Conservation (phyloP, 1,139 yeast genomes). For the Taphrina wiesneri region DNA sequence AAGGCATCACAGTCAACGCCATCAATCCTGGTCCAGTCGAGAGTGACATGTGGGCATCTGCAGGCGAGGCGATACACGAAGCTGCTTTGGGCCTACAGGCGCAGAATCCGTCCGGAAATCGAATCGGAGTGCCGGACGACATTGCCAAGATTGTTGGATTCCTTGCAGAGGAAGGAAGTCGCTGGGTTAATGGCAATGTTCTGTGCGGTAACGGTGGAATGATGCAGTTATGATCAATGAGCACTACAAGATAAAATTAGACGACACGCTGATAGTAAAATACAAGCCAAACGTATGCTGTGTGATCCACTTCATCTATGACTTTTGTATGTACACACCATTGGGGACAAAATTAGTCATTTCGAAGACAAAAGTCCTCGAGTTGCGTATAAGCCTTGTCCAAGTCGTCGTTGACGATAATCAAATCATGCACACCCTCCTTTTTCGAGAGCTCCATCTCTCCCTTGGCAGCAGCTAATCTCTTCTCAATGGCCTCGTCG, state of each 20-base stretch:
- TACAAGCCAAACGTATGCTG: no score
- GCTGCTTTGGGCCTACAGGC: not conserved
- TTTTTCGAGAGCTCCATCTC: conserved; percentile 86
- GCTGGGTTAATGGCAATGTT: conserved; percentile 29
- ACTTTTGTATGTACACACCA: not conserved
- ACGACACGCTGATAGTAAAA: no score
- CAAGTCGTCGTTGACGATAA: conserved; percentile 86
- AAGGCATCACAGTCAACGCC: conserved; percentile 27
- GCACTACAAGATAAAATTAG: no score
- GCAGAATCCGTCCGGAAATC: conserved; percentile 18
- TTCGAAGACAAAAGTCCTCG: conserved; percentile 64
- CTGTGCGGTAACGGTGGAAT: conserved; percentile 29
- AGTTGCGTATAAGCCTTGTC: conserved; percentile 83
- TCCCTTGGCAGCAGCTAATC: conserved; percentile 80
- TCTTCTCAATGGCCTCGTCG: conserved; percentile 73
- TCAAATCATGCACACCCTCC: conserved; percentile 84
- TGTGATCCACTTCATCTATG: no score
- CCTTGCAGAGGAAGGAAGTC: conserved; percentile 23
- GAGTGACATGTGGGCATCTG: conserved; percentile 22
- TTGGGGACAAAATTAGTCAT: not conserved
- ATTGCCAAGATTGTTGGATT: conserved; percentile 32
- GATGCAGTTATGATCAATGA: conserved; percentile 8
- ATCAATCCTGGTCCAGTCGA: conserved; percentile 29
- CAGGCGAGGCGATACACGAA: not conserved
- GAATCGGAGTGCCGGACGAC: conserved; percentile 30